phyloP scores from a whole-genome alignment of 192 early-diverging fungal species.

The Entomortierella lignicola region DNA sequence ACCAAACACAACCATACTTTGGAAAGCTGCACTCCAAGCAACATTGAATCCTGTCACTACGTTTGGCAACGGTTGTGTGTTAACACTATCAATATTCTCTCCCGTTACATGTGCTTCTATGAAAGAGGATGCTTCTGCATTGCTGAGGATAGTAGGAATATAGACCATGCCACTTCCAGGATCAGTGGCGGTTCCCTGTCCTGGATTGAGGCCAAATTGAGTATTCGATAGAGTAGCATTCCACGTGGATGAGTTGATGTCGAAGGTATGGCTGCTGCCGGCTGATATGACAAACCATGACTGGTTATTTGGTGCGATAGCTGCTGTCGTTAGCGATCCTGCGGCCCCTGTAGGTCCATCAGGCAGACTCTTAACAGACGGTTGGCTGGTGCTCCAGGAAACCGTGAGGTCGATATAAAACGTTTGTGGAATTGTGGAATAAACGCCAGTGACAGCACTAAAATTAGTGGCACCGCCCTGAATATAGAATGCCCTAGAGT shows the following conservation, averaged over 20 bases:
- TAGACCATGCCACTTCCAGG: conserved; percentile 3
- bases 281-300: background rate
- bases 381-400: conserved; percentile 8
- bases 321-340: too few species aligned
- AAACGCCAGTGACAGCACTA: background rate
- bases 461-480: background rate
- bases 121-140: background rate
- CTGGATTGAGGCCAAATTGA: background rate
- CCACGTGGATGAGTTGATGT: background rate
- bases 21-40: background rate
- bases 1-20: background rate
- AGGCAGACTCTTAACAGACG: background rate
- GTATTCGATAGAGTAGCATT: background rate
- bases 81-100: background rate
- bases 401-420: conserved; percentile 6
- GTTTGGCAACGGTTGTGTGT: background rate
- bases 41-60: background rate
- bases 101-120: background rate
- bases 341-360: background rate
- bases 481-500: conserved; percentile 7
- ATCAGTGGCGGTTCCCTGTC: conserved; percentile 1
- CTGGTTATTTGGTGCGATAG: background rate
- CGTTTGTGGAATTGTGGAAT: conserved; percentile 1
- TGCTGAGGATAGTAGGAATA: background rate
- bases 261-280: background rate